A percentile compares a stretch with the other conserved stretches of the same genome.
phyloP scores from a whole-genome alignment of 352 stramenopile genomes.

The Phytopythium boreale region DNA sequence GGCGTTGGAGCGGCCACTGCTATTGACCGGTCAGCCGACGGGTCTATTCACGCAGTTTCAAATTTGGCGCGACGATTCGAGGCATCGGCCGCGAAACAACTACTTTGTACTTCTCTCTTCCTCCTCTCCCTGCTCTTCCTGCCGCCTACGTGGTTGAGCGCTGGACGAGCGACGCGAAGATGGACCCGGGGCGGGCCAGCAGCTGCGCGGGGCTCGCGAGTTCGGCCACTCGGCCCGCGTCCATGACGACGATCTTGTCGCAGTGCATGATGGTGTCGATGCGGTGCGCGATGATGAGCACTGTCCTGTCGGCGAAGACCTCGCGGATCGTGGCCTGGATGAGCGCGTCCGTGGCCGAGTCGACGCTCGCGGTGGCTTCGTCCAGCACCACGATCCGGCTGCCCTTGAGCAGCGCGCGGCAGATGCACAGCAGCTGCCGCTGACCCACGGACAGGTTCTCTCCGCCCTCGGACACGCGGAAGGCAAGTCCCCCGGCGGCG shows the following conservation, averaged over 20 bases:
- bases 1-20: not conserved
- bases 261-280: constrained; percentile 94
- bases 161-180: not conserved
- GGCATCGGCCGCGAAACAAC: not conserved
- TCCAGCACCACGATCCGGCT: constrained; percentile 91
- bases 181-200: not conserved
- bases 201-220: not conserved
- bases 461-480: constrained; percentile 87
- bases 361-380: constrained; percentile 92
- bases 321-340: constrained; percentile 76
- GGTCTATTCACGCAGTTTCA: constrained; percentile 1
- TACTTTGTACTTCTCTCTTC: not conserved
- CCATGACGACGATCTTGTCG: constrained; percentile 64
- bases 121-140: not conserved
- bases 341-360: constrained; percentile 64
- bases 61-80: constrained; percentile 1
- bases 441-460: constrained; percentile 95
- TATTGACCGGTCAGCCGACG: not conserved
- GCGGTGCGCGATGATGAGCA: constrained; percentile 93
- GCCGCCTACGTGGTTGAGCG: not conserved
- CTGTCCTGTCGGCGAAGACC: constrained; percentile 86
- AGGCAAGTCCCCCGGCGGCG: constrained; percentile 61
- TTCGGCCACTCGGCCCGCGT: not conserved
- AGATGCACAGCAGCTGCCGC: constrained; percentile 94
- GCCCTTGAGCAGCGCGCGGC: constrained; percentile 91